Evolutionary conservation across 2,329 filamentous ascomycete genomes (phyloP).

Genomic region (Rutstroemia sp.): DNA sequence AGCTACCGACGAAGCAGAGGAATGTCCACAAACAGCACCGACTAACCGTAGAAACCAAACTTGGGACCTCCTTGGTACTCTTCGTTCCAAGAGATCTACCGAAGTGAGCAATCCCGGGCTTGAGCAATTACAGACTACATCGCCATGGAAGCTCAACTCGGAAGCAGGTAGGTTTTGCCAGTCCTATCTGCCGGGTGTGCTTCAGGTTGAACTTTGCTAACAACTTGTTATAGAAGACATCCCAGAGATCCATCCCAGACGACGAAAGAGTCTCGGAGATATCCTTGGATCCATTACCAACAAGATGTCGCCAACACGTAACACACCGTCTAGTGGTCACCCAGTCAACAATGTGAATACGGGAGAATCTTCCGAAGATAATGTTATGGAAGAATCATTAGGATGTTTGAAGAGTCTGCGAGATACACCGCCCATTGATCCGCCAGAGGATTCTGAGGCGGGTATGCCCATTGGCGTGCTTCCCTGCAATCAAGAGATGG

Average conservation of each 20-base stretch:
- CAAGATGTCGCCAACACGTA: slow-evolving; percentile 11
- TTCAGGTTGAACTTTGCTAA: not conserved
- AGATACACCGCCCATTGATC: not conserved
- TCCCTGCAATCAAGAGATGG: not conserved
- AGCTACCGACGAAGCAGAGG: not conserved
- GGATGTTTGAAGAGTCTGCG: too few relatives aligned
- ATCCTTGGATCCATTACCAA: slow-evolving; percentile 19
- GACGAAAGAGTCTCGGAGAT: slow-evolving; percentile 22
- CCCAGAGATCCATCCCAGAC: slow-evolving; percentile 1
- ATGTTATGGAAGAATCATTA: not conserved
- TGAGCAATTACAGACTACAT: slow-evolving; percentile 9
- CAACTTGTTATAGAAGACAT: not conserved
- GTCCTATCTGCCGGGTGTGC: not conserved
- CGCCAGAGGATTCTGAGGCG: not conserved
- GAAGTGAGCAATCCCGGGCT: not conserved
- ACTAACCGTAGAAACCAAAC: slow-evolving; percentile 12
- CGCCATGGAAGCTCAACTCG: slow-evolving; percentile 6
- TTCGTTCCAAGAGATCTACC: not conserved
- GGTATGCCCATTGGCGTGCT: too few relatives aligned
- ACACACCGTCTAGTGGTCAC: not conserved
- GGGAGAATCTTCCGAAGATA: not conserved
- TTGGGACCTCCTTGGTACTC: slow-evolving; percentile 14
- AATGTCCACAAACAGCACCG: not conserved
- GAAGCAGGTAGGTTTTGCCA: not conserved
- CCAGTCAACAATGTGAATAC: not conserved